Evolutionary conservation across 306 rosid genomes (phyloP).

Genomic region (Castanopsis chinensis): DNA sequence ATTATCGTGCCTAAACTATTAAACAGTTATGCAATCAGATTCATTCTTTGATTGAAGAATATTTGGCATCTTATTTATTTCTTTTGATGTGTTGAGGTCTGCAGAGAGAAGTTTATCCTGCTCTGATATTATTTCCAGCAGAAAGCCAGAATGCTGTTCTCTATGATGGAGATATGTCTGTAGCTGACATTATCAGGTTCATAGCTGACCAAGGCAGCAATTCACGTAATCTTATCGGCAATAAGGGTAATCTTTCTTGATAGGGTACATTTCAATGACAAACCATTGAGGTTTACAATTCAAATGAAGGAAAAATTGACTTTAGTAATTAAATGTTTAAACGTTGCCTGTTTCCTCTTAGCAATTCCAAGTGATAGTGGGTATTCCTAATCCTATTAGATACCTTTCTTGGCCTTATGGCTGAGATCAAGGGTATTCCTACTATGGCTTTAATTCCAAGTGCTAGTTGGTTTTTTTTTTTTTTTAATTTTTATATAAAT

Average conservation of each 20-base stretch:
- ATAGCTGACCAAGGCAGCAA: slow-evolving; percentile 70
- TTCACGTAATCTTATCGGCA: slow-evolving; percentile 50
- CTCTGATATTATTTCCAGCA: slow-evolving; percentile 82
- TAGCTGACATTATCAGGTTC: slow-evolving; percentile 66
- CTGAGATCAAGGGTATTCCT: too few species aligned
- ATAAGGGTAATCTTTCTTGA: slow-evolving; percentile 54
- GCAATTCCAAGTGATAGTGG: background rate
- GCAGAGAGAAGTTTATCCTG: slow-evolving; percentile 91
- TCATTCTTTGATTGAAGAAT: background rate
- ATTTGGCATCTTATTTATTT: background rate
- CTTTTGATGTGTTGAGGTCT: slow-evolving; percentile 27
- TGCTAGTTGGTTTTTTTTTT: background rate
- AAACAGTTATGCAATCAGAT: background rate
- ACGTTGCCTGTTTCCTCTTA: background rate
- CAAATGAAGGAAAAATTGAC: slow-evolving; percentile 5
- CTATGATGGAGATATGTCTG: slow-evolving; percentile 76
- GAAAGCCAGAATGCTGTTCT: slow-evolving; percentile 55
- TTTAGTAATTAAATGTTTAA: background rate
- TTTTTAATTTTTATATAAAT: background rate
- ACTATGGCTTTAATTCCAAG: too few species aligned
- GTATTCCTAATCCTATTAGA: background rate
- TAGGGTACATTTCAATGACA: background rate
- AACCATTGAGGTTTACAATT: background rate
- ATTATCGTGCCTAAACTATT: slow-evolving; percentile 6
- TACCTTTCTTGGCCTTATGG: too few species aligned